Base-by-base conservation (phyloP, 345 rosid genomes). In the Boechera divaricarpa region DNA sequence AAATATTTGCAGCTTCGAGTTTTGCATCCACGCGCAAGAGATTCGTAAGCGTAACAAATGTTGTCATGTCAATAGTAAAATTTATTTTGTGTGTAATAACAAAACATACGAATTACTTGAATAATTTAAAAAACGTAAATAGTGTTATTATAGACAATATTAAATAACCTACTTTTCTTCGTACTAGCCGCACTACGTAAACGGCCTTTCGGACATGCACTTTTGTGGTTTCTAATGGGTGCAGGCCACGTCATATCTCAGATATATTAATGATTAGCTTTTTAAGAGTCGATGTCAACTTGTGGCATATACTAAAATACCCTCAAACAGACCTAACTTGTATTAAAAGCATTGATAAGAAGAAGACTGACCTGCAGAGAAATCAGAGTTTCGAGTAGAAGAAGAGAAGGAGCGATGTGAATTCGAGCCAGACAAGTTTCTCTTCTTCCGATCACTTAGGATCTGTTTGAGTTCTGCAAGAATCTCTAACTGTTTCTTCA, bases 401-500 rank as follows among this genome's bases (percentile, higher is more conserved):
- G 90, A 81, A 15, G 86, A 72, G 71, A 78, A 76, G 5, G 92
- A 86, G 48, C 83, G 88, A 44, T 72, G 48, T 32, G 82, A 69
- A 69, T 71, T 71, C 28, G 74, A 67, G 3, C 76, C 88, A 18
- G 79, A 32, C 4, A 63, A 26, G 58, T 47, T 78, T 9, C 87
- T 85, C 71, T 81, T 83, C 5, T 89, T 88, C 8, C 90, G 84
- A 26, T 87, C 87, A 54, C 57, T 53, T 35, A 91, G 71, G 48
- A 88, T 74, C 67, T 78, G 86, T 83, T 87, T 90, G 67, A 92
- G 77, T 58, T 90, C 90, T 52, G 83, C 29, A 77, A 94, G 78
- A 66, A 87, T 90, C 11, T 85, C 79, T 1, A 92, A 86, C 76
- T 92, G 99, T 83, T 89, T 89, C 79, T 81, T 81, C 16, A 92